These are phyloP conservation scores for Eimeria zaria DNA, from an alignment of 169 alveolate genomes.

Conservation along the genomic window DNA sequence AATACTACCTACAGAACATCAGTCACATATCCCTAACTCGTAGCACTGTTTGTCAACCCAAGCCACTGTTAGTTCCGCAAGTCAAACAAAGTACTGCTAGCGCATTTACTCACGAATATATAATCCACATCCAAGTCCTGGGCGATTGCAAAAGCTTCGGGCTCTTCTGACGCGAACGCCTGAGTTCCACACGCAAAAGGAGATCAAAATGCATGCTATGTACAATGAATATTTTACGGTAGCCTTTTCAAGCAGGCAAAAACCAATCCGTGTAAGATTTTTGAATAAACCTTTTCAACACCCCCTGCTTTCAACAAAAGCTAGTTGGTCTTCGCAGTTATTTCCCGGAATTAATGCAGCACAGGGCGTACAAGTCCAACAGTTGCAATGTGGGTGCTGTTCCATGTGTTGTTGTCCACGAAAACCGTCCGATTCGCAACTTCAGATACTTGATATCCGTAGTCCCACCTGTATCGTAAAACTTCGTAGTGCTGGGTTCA, in stretches of 20 bases:
- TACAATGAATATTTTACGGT: background rate
- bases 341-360: no score
- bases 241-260: background rate
- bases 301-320: background rate
- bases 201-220: background rate
- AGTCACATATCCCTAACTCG: background rate
- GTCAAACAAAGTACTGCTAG: background rate
- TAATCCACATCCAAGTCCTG: slow-evolving; percentile 97
- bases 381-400: slow-evolving; percentile 98
- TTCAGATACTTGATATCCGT: slow-evolving; percentile 99
- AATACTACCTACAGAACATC: slow-evolving; percentile 92
- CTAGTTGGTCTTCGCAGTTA: background rate
- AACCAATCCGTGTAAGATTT: background rate
- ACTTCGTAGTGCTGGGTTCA: no score
- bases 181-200: background rate
- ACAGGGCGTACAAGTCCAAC: slow-evolving; percentile 94
- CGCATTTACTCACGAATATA: slow-evolving; percentile 90
- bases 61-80: background rate
- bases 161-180: slow-evolving; percentile 97
- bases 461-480: slow-evolving; percentile 97
- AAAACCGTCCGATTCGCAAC: slow-evolving; percentile 98
- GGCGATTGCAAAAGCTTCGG: slow-evolving; percentile 96
- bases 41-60: background rate
- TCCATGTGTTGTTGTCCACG: slow-evolving; percentile 99
- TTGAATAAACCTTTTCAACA: background rate